Base-by-base conservation (phyloP, 2,329 filamentous ascomycete species). In the Fusarium oxysporum region DNA sequence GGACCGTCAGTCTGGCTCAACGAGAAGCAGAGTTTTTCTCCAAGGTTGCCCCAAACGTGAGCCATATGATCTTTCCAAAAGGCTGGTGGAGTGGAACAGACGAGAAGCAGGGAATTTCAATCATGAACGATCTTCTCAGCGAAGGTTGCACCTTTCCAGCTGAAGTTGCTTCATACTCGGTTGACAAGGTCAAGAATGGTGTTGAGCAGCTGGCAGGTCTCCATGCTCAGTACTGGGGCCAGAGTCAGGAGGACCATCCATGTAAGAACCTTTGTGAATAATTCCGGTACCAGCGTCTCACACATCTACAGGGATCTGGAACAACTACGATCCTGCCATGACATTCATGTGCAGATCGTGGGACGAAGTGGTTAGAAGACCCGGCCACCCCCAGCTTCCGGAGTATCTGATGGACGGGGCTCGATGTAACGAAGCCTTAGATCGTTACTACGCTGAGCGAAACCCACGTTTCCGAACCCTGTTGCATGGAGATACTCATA, bases 401-500 rank as follows among this genome's bases (percentile, higher is more conserved):
- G 81, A 81, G 33, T 79, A 82, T 65, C 74, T 84, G 2, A 80
- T 81, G 78, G 79, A 83, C 41, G 80, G 80, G 6, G 68, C 75
- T 30, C 80, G 80, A 5, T 77, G 79, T 30, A 81, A 80, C 48
- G 73, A 78, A 65, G 83, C 81, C 8, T 67, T 84, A 57, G 79
- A 82, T 38, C 78, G 77, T n/a, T 81, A 82, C 71, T 83, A 78
- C 61, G 77, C 77, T 8, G 72, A 77, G 65, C 80, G 81, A 21
- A 83, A 83, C 68, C 81, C 81, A 1, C 72, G 77, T 10, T 84
- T 84, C 65, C 79, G 80, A 19, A 83, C 80, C n/a, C 72, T 85
- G 6, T 68, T 85, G 17, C 84, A 86, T 59, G 83, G 83, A 16
- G 84, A 85, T 57, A 79, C 83, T 16, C 84, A 85, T 64, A 78